Evolutionary conservation across 805 yeast species (phyloP).

Genomic region (Metschnikowia borealis): DNA sequence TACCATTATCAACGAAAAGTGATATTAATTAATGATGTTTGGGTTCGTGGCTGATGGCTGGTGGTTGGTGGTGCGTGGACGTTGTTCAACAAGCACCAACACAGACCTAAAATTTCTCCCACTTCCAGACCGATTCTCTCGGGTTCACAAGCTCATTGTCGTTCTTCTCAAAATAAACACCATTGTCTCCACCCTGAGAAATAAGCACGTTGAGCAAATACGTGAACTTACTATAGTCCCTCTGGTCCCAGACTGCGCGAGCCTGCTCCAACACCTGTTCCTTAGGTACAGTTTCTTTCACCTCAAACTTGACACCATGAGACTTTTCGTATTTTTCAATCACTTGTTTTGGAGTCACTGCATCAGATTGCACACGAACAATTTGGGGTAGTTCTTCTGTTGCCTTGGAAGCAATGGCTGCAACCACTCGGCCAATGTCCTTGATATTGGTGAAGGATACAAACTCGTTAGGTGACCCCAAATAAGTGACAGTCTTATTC

Average conservation of each 20-base stretch:
- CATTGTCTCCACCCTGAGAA: constrained; percentile 39
- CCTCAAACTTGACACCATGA: constrained; percentile 29
- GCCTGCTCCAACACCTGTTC: constrained; percentile 32
- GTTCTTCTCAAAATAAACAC: constrained; percentile 28
- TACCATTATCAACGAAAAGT: no score
- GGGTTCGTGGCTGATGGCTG: no score
- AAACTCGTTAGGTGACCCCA: constrained; percentile 37
- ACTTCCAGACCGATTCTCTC: constrained; percentile 39
- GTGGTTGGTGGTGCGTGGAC: no score
- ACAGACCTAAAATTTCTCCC: constrained; percentile 29
- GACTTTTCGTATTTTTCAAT: constrained; percentile 36
- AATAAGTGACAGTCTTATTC: constrained; percentile 31
- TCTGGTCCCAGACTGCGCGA: constrained; percentile 21
- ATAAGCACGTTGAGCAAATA: constrained; percentile 28
- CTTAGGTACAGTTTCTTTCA: constrained; percentile 18
- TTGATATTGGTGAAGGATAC: constrained; percentile 13
- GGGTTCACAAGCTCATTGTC: constrained; percentile 46
- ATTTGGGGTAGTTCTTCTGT: constrained; percentile 38
- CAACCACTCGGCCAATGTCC: constrained; percentile 46
- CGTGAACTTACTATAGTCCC: constrained; percentile 28
- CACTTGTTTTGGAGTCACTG: constrained; percentile 35
- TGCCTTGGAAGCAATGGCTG: constrained; percentile 34
- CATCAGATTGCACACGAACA: constrained; percentile 41
- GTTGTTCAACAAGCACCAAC: not conserved
- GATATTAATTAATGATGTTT: no score